Percentiles rank a stretch among this genome's conserved stretches.
Conservation (phyloP, 257 asterid genomes). For the Solanum bulbocastanum region DNA sequence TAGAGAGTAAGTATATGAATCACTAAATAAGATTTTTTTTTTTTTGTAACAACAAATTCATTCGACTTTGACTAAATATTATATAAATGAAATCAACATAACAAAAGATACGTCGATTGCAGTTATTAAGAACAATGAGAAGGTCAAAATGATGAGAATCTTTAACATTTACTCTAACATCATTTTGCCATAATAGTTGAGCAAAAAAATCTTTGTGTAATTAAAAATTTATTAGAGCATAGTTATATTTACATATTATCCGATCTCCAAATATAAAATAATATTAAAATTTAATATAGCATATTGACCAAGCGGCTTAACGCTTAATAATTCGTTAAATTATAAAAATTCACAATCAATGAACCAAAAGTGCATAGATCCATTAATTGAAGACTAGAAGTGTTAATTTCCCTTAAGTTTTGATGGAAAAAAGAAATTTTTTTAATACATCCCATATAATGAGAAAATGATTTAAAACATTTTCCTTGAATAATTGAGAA, state of each 20-base stretch:
- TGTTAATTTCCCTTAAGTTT: background rate
- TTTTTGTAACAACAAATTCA: background rate
- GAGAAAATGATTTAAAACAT: background rate
- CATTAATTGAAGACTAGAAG: background rate
- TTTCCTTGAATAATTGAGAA: background rate
- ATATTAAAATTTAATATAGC: background rate
- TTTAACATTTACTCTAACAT: background rate
- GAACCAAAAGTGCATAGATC: background rate
- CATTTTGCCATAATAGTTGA: background rate
- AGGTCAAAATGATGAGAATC: background rate
- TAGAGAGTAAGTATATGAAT: background rate
- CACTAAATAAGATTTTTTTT: background rate
- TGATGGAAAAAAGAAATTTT: background rate
- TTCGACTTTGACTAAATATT: no score
- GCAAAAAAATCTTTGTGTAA: background rate
- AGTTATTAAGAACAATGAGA: background rate
- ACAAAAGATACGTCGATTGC: background rate
- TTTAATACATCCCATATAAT: background rate
- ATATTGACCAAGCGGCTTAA: background rate
- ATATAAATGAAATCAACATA: background rate
- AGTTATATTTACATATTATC: background rate
- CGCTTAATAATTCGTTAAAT: background rate
- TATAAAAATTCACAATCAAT: background rate
- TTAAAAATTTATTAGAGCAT: background rate
- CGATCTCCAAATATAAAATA: background rate